Evolutionary conservation across 1,139 yeast species (phyloP), one percentile per base, ranked within the genome.

Genomic region (Kodamaea sp.): DNA sequence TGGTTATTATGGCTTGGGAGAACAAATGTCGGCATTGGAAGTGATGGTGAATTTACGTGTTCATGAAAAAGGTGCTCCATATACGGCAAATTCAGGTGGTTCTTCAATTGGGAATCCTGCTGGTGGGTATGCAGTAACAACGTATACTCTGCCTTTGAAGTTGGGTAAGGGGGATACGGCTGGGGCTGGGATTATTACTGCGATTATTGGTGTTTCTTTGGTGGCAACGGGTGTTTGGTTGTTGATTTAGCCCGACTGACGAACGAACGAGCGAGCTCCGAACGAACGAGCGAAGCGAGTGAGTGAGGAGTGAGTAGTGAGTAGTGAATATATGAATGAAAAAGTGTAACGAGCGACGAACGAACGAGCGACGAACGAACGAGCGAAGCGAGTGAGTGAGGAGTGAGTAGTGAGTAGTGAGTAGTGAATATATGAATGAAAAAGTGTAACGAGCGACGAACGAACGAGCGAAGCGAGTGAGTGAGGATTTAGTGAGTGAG

Each of bases 151-250:
- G 27, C 73, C 84, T 5, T 67, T 88, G 50, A 53, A 60, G 11
- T 68, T 87, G 35, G 70, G 70, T 32, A 55, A 65, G 1, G 84
- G 83, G 37, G 96, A 88, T 56, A 75, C 65, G 46, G 96, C 94
- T 1, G 97, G 96, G 41, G 97, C 97, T 1, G 87, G 92, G 34
- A 77, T 89, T 37, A 78, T 89, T 44, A 90, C 97, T 2, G 87
- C 84, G 7, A 58, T 88, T 27, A 70, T 88, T 36, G 83, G 89
- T 38, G 71, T 78, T 4, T 72, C 83, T 3, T 65, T 87, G 35
- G 63, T 85, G 29, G 86, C 79, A 5, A 66, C 83, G 30, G 81
- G 83, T 30, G 72, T 79, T 28, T 90, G 97, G 97, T 71, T 88
- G 59, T 63, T 86, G 37, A 48, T 79, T 38, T 78, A 59, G 41